A percentile compares a stretch with the other conserved stretches of the same genome.
phyloP scores from a whole-genome alignment of 306 rosid genomes.

The Lablab purpureus region DNA sequence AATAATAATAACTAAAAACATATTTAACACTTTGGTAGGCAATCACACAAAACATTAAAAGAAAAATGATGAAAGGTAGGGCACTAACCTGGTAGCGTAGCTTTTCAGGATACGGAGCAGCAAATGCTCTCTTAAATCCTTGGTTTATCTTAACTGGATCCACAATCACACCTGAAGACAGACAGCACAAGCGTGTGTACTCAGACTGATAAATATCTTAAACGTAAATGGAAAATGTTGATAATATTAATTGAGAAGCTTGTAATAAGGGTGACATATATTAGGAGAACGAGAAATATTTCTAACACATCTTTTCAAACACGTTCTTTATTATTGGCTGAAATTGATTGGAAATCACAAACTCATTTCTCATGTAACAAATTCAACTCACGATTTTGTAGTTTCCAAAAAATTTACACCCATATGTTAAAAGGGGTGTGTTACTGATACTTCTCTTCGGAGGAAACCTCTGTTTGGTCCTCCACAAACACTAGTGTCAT shows the following conservation, averaged over 20 bases:
- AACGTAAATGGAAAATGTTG: slow-evolving; percentile 22
- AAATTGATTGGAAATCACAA: background rate
- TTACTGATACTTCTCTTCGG: background rate
- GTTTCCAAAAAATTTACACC: background rate
- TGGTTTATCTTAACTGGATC: slow-evolving; percentile 83
- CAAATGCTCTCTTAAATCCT: slow-evolving; percentile 84
- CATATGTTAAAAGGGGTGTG: too few relatives aligned
- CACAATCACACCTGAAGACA: slow-evolving; percentile 62
- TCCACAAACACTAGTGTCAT: background rate
- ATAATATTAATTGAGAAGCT: background rate
- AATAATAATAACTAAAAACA: too few relatives aligned
- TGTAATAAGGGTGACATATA: background rate
- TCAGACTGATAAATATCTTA: background rate
- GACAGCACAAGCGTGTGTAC: slow-evolving; percentile 18
- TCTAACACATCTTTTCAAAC: too few relatives aligned
- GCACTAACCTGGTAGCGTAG: slow-evolving; percentile 82
- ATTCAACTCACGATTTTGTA: background rate
- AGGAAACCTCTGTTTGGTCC: background rate
- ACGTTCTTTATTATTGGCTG: too few relatives aligned
- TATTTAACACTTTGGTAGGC: too few relatives aligned
- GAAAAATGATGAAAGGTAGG: slow-evolving; percentile 24
- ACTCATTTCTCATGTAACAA: background rate
- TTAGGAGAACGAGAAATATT: too few relatives aligned
- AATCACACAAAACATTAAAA: slow-evolving; percentile 22
- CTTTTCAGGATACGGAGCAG: slow-evolving; percentile 89